A percentile compares a stretch with the other conserved stretches of the same genome.
Evolutionary conservation across 2,329 filamentous ascomycete genomes (phyloP).

Genomic region (Cladophialophora bantiana): DNA sequence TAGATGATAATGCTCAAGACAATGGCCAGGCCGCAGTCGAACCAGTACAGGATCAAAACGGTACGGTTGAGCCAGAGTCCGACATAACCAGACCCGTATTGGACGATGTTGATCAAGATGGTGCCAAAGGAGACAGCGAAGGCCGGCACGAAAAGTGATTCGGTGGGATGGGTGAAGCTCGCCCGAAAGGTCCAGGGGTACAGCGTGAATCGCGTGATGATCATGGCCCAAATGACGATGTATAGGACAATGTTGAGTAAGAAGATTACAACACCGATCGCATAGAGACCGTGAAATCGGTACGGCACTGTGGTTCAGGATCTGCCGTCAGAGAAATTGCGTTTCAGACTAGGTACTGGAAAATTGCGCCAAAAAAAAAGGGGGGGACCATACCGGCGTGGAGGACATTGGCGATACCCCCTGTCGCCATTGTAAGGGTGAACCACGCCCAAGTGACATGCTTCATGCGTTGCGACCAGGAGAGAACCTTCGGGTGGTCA

Average conservation of each 20-base stretch:
- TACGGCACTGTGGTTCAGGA: constrained; percentile 55
- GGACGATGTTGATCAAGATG: constrained; percentile 77
- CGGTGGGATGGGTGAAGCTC: constrained; percentile 77
- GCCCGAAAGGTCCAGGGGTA: constrained; percentile 73
- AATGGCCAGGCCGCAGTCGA: constrained; percentile 73
- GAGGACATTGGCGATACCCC: constrained; percentile 66
- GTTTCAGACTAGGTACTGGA: constrained; percentile 21
- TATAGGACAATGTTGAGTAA: constrained; percentile 70
- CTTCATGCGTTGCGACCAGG: constrained; percentile 63
- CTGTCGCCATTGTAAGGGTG: constrained; percentile 70
- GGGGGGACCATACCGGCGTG: constrained; percentile 57
- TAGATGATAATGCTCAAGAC: constrained; percentile 74
- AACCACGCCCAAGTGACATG: constrained; percentile 82
- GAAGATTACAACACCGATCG: constrained; percentile 67
- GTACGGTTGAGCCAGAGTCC: constrained; percentile 67
- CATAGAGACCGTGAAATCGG: constrained; percentile 62
- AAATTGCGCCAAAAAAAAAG: neutral
- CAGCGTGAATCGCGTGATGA: constrained; percentile 72
- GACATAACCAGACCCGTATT: constrained; percentile 72
- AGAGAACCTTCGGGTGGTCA: constrained; percentile 44
- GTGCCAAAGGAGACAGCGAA: constrained; percentile 74
- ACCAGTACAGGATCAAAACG: constrained; percentile 76
- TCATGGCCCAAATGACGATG: constrained; percentile 65
- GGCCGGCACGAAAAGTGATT: constrained; percentile 78
- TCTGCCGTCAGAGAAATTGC: neutral